phyloP scores from a whole-genome alignment of 2,329 filamentous ascomycete species.

The Escovopsis sp. region DNA sequence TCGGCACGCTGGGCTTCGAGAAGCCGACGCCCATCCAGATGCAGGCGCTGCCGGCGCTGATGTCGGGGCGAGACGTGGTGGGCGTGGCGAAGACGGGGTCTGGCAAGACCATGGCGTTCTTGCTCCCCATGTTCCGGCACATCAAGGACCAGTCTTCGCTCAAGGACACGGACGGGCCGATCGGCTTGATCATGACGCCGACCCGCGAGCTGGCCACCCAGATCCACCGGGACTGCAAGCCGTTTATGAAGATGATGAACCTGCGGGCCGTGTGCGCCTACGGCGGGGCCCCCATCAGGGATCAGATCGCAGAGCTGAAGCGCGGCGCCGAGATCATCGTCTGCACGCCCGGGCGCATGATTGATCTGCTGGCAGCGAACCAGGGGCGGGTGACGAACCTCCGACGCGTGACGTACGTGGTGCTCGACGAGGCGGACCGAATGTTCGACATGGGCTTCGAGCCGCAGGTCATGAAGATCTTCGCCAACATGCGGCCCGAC shows the following conservation, averaged over 20 bases:
- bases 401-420: constrained; percentile 77
- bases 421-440: constrained; percentile 91
- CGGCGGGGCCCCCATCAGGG: constrained; percentile 88
- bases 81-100: constrained; percentile 96
- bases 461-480: constrained; percentile 93
- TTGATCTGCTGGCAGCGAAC: constrained; percentile 87
- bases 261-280: constrained; percentile 85
- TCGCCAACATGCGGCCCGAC: constrained; percentile 81
- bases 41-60: constrained; percentile 86
- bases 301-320: constrained; percentile 94
- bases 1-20: constrained; percentile 68
- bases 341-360: constrained; percentile 87
- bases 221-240: constrained; percentile 88
- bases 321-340: constrained; percentile 90
- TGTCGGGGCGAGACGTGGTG: constrained; percentile 91
- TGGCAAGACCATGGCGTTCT: constrained; percentile 90
- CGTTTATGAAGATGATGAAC: constrained; percentile 75
- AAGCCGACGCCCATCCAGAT: constrained; percentile 88
- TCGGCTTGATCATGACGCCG: constrained; percentile 82
- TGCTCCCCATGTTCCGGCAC: constrained; percentile 94
- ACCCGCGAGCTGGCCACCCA: constrained; percentile 89
- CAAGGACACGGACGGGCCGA: constrained; percentile 71
- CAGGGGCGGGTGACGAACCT: constrained; percentile 89
- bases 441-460: constrained; percentile 99
- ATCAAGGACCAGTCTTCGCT: constrained; percentile 85